A percentile compares a stretch with the other conserved stretches of the same genome.
These are phyloP conservation scores for Colletotrichum phormii DNA, from an alignment of 2,329 filamentous ascomycete genomes.

Conservation along the genomic window DNA sequence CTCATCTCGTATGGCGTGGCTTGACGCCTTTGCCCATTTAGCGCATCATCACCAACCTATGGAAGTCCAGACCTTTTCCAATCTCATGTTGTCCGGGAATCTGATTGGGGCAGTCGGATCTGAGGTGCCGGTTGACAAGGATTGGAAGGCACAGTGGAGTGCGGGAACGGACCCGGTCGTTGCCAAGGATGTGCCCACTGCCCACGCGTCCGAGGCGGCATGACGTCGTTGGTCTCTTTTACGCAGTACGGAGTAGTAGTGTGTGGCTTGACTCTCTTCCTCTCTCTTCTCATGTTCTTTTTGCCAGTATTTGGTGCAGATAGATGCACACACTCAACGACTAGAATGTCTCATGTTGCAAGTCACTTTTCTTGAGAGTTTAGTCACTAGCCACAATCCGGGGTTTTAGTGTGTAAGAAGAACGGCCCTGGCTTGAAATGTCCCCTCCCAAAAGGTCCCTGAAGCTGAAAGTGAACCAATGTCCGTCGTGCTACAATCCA, in stretches of 20 bases:
- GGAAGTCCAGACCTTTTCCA: constrained; percentile 2
- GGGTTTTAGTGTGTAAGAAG: constrained; percentile 27
- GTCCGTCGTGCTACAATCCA: not conserved
- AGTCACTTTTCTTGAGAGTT: not conserved
- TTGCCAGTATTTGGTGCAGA: not conserved
- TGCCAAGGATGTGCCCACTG: constrained; percentile 10
- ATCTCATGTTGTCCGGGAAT: not conserved
- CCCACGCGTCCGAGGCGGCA: constrained; percentile 31
- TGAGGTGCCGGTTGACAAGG: constrained; percentile 20
- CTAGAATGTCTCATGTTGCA: too few species aligned
- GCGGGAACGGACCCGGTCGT: constrained; percentile 20
- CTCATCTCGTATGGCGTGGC: constrained; percentile 26
- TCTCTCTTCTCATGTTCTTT: not conserved
- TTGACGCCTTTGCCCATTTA: constrained; percentile 10
- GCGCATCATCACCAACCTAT: not conserved
- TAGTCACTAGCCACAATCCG: constrained; percentile 31
- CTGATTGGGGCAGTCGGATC: constrained; percentile 34
- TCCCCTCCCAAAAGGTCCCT: not conserved
- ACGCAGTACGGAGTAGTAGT: not conserved
- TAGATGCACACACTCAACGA: not conserved
- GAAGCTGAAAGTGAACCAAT: not conserved
- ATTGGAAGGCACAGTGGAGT: not conserved
- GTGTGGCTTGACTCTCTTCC: not conserved
- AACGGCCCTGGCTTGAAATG: not conserved
- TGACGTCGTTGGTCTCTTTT: constrained; percentile 23